These are phyloP conservation scores for Lichenothelia convexa DNA, from an alignment of 495 filamentous ascomycete genomes.

Conservation along the genomic window DNA sequence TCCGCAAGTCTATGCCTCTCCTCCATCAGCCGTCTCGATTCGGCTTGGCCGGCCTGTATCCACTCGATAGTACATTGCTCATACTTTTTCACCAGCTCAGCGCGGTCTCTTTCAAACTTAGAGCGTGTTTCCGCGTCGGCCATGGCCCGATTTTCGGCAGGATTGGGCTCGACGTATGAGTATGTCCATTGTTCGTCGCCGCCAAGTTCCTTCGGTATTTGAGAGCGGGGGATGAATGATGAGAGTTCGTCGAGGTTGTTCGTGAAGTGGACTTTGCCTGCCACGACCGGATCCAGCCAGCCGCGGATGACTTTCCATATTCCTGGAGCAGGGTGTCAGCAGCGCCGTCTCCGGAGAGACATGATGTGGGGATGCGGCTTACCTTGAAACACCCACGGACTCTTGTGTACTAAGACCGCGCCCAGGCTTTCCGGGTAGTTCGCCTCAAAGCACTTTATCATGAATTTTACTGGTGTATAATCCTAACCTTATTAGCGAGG, in stretches of 20 bases:
- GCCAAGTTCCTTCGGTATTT: constrained; percentile 63
- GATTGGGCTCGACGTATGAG: constrained; percentile 53
- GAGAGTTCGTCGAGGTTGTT: constrained; percentile 64
- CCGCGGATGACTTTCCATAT: constrained; percentile 69
- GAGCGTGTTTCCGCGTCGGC: constrained; percentile 45
- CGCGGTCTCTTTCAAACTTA: constrained; percentile 38
- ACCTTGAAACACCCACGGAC: constrained; percentile 93
- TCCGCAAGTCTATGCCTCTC: constrained; percentile 36
- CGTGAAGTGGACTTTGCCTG: constrained; percentile 86
- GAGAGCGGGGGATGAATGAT: constrained; percentile 48
- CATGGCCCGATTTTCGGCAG: constrained; percentile 55
- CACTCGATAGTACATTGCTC: constrained; percentile 55
- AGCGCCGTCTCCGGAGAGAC: constrained; percentile 37
- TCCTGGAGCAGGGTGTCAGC: constrained; percentile 3
- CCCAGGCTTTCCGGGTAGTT: constrained; percentile 93
- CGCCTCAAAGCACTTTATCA: constrained; percentile 98
- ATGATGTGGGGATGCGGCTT: constrained; percentile 9
- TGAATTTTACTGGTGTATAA: constrained; percentile 91
- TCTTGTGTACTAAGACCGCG: constrained; percentile 86
- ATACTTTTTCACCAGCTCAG: constrained; percentile 43
- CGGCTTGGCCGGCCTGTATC: constrained; percentile 30
- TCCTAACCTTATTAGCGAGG: constrained; percentile 37
- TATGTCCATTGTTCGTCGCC: constrained; percentile 72
- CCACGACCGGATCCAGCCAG: constrained; percentile 95
- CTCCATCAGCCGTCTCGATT: constrained; percentile 22